Percentiles rank a stretch among this genome's conserved stretches.
phyloP scores from a whole-genome alignment of 2,329 filamentous ascomycete genomes.

The Sporothrix schenckii region DNA sequence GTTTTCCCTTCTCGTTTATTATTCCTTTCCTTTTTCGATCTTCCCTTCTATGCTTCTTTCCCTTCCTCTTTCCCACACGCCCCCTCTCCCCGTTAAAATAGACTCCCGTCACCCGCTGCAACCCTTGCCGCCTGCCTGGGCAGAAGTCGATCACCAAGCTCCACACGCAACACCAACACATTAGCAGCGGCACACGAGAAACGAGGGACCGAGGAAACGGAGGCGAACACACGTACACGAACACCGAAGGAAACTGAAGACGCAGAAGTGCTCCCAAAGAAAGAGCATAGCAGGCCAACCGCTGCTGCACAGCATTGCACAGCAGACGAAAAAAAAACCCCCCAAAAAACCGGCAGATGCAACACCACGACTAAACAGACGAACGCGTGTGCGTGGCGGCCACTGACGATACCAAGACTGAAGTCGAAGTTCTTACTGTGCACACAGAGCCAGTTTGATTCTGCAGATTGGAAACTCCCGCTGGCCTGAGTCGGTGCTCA shows the following conservation, averaged over 20 bases:
- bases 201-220: constrained; percentile 18
- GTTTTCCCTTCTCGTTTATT: neutral
- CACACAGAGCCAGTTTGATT: neutral
- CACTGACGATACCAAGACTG: constrained; percentile 27
- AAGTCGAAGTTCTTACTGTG: constrained; percentile 5
- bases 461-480: neutral
- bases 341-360: constrained; percentile 25
- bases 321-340: constrained; percentile 9
- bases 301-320: constrained; percentile 20
- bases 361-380: constrained; percentile 26
- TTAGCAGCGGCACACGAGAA: constrained; percentile 9
- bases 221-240: constrained; percentile 9
- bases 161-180: constrained; percentile 24
- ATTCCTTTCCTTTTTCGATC: neutral
- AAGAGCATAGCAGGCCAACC: neutral
- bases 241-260: neutral
- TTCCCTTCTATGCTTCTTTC: constrained; percentile 4
- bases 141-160: constrained; percentile 28
- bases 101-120: constrained; percentile 29
- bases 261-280: neutral
- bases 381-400: constrained; percentile 3
- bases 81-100: constrained; percentile 15
- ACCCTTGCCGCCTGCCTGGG: constrained; percentile 33
- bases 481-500: constrained; percentile 25
- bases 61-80: constrained; percentile 8